phyloP scores from a whole-genome alignment of 371 early-diverging fungal species.

The Mortierella sp. region DNA sequence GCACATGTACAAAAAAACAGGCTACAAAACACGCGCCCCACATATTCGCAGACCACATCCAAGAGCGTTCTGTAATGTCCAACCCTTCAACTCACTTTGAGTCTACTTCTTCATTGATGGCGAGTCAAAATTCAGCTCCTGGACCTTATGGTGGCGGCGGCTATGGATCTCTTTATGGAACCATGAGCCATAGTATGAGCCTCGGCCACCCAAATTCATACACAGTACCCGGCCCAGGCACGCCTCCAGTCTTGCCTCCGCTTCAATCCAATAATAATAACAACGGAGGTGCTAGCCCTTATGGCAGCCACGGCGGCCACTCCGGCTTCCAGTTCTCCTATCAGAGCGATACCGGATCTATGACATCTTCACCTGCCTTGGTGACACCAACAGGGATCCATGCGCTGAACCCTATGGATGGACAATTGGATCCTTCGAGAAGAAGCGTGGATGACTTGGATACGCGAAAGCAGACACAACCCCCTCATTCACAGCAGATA shows the following conservation, averaged over 20 bases:
- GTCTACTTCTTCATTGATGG: conserved; percentile 29
- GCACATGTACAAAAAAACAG: not conserved
- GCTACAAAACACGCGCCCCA: not conserved
- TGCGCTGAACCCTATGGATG: conserved; percentile 22
- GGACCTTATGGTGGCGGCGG: conserved; percentile 19
- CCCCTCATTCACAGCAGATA: conserved; percentile 43
- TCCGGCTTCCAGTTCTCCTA: conserved; percentile 30
- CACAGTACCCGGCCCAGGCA: conserved; percentile 17
- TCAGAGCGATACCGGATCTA: conserved; percentile 16
- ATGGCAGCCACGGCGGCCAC: conserved; percentile 5
- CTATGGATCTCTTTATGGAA: conserved; percentile 30
- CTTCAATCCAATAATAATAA: conserved; percentile 24
- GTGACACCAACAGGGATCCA: conserved; percentile 29
- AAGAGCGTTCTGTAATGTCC: conserved; percentile 10
- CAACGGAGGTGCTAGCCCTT: not conserved
- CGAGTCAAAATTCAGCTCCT: conserved; percentile 23
- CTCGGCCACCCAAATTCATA: conserved; percentile 11
- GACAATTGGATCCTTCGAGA: conserved; percentile 13
- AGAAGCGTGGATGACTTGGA: conserved; percentile 29
- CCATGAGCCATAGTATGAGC: conserved; percentile 27
- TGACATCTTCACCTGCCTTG: conserved; percentile 6
- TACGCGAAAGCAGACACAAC: conserved; percentile 11
- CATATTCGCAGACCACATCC: not conserved
- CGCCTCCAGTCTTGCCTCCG: conserved; percentile 40
- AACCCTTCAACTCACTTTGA: conserved; percentile 39